These are phyloP conservation scores for Aspergillus baeticus DNA, from an alignment of 495 filamentous ascomycete genomes.

Conservation along the genomic window DNA sequence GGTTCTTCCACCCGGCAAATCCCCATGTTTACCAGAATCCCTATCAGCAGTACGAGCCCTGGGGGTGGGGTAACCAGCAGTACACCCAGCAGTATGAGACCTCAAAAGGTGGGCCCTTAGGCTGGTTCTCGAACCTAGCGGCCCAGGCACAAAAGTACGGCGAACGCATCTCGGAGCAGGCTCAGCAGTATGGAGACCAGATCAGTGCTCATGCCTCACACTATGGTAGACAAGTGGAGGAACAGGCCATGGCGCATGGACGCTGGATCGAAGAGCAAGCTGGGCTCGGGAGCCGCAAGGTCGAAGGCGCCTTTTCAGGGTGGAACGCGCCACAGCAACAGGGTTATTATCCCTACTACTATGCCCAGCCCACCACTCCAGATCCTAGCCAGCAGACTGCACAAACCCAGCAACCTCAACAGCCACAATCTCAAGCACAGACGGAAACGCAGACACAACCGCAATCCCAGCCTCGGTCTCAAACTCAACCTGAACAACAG, in stretches of 20 bases:
- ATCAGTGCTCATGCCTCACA: conserved; percentile 41
- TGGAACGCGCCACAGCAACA: conserved; percentile 15
- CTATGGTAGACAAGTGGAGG: conserved; percentile 42
- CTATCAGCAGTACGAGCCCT: conserved; percentile 25
- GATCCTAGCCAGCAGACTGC: not conserved
- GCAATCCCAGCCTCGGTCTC: not conserved
- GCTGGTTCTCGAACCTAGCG: conserved; percentile 39
- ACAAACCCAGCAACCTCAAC: not conserved
- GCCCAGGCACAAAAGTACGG: conserved; percentile 45
- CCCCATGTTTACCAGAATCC: conserved; percentile 31
- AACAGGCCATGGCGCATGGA: conserved; percentile 41
- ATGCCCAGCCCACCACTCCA: conserved; percentile 2
- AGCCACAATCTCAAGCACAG: not conserved
- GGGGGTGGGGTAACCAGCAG: conserved; percentile 33
- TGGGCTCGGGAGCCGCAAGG: conserved; percentile 28
- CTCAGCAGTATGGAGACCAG: conserved; percentile 42
- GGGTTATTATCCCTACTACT: conserved; percentile 14
- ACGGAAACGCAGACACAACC: not conserved
- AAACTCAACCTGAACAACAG: conserved; percentile 19
- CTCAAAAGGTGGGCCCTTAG: conserved; percentile 31
- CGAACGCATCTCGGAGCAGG: conserved; percentile 42
- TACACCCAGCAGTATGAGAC: conserved; percentile 27
- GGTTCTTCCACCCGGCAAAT: conserved; percentile 15
- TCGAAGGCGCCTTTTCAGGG: conserved; percentile 19
- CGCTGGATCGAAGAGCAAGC: conserved; percentile 46